Evolutionary conservation across 805 yeast species (phyloP).

Genomic region (Cyberlindnera xylosilytica): DNA sequence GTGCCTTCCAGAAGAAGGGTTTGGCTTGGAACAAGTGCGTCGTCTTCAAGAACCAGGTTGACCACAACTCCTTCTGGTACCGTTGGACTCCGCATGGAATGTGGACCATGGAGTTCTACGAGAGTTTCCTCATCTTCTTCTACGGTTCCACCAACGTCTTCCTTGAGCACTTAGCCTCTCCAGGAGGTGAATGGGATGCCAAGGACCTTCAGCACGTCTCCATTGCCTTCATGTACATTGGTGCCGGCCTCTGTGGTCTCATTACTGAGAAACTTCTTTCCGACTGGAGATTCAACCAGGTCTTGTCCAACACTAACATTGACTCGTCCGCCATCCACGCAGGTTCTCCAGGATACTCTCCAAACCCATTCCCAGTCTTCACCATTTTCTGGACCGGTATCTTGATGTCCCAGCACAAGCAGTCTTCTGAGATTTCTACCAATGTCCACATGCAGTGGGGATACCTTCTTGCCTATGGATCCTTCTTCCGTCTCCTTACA

Average conservation of each 20-base stretch:
- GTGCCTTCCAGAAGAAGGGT: constrained; percentile 70
- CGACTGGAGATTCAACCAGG: constrained; percentile 54
- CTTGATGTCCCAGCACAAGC: constrained; percentile 92
- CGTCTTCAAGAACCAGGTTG: constrained; percentile 27
- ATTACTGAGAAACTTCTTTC: constrained; percentile 67
- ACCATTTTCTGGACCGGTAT: constrained; percentile 96
- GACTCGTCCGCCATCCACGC: constrained; percentile 30
- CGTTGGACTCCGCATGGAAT: constrained; percentile 38
- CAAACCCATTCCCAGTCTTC: constrained; percentile 92
- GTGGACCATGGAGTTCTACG: constrained; percentile 82
- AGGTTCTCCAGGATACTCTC: constrained; percentile 73
- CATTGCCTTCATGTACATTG: constrained; percentile 87
- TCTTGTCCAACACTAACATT: constrained; percentile 30
- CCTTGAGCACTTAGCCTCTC: constrained; percentile 78
- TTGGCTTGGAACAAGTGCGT: constrained; percentile 84
- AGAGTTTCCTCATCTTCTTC: constrained; percentile 73
- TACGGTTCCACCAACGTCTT: constrained; percentile 90
- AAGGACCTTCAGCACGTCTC: constrained; percentile 89
- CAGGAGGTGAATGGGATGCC: constrained; percentile 83
- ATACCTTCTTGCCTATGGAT: constrained; percentile 72
- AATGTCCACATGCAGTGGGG: constrained; percentile 93
- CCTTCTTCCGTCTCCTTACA: constrained; percentile 70
- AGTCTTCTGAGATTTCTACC: constrained; percentile 76
- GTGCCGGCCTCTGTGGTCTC: constrained; percentile 90
- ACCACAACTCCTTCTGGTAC: constrained; percentile 26